Base-by-base conservation (phyloP, 441 rosid species). In the Theobroma grandiflorum region DNA sequence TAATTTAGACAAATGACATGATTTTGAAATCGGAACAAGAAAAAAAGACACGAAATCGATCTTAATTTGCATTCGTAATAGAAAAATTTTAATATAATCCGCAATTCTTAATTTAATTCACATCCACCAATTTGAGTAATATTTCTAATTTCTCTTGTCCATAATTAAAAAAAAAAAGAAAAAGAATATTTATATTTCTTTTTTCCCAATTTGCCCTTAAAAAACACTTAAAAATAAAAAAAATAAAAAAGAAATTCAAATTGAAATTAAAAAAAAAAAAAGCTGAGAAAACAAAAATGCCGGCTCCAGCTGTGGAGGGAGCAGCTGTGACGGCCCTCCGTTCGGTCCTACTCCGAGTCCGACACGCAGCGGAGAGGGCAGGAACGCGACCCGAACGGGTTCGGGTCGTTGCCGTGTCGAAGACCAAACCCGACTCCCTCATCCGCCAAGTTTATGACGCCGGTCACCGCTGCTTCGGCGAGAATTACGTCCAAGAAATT, bases 391-490 rank as follows among this genome's bases (percentile, higher is more conserved):
- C 88, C 6, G 93, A 88, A 81, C 74, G 76, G 47, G 87, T 93
- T 52, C 92, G 93, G 66, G 91, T 93, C 45, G 89, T 96, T 79
- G 95, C 96, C 2, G 96, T 94, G 16, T 92, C 98, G 16, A 94
- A 96, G 81, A 93, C 98, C 75, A 94, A 94, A 80, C 93, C 97
- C 35, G 92, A 84, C 18, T 91, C 98, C 12, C 94, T 94, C 37
- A 85, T 96, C 80, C 95, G 93, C 78, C 91, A 96, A 84, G 87
- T 88, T 77, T 94, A 93, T 79, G 97, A 93, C 78, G 95, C 95
- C 0, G 98, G 99, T 8, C 94, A 94, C 87, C 97, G 98, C 47
- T 76, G 88, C 85, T 93, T 96, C 81, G 99, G 94, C 61, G 97
- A 94, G 75, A 94, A 96, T 77, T 96, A 96, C 85, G 95, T 90